Conservation (phyloP, 2,329 filamentous ascomycete genomes). For the Colletotrichum plurivorum region DNA sequence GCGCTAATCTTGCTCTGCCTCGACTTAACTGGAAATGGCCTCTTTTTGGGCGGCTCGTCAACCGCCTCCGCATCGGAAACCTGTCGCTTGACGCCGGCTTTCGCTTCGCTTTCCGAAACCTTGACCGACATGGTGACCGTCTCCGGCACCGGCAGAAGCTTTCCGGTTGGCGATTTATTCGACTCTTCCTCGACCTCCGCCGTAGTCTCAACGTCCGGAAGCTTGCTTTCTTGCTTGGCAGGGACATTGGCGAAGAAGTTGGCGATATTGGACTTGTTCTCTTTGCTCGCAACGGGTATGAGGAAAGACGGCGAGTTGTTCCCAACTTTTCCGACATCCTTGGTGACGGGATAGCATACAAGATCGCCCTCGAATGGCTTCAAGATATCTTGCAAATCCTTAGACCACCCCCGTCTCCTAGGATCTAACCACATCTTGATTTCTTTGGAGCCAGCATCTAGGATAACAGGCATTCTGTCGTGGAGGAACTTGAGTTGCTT, state of each 20-base stretch:
- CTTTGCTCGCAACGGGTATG: constrained; percentile 84
- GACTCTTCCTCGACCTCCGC: constrained; percentile 43
- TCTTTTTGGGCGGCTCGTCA: constrained; percentile 46
- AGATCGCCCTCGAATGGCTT: constrained; percentile 84
- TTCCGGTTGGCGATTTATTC: constrained; percentile 26
- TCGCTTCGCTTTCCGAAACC: neutral
- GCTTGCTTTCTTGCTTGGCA: constrained; percentile 52
- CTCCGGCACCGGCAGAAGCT: constrained; percentile 42
- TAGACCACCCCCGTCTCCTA: constrained; percentile 77
- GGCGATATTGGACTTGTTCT: constrained; percentile 93
- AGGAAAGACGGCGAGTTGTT: constrained; percentile 90
- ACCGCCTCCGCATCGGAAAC: constrained; percentile 38
- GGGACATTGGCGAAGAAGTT: constrained; percentile 82
- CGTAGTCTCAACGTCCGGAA: constrained; percentile 15
- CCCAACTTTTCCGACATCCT: constrained; percentile 94
- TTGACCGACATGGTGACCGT: constrained; percentile 36
- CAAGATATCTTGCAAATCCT: constrained; percentile 83
- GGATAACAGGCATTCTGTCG: constrained; percentile 94
- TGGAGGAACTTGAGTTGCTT: constrained; percentile 88
- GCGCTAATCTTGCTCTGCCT: constrained; percentile 55
- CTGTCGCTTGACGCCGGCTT: constrained; percentile 46
- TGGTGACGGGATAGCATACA: constrained; percentile 87
- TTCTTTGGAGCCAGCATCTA: constrained; percentile 81
- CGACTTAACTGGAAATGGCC: constrained; percentile 38
- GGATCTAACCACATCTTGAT: constrained; percentile 87